Percentiles rank a stretch among this genome's conserved stretches.
These are phyloP conservation scores for Sindora glabra DNA, from an alignment of 306 rosid species.

Conservation along the genomic window DNA sequence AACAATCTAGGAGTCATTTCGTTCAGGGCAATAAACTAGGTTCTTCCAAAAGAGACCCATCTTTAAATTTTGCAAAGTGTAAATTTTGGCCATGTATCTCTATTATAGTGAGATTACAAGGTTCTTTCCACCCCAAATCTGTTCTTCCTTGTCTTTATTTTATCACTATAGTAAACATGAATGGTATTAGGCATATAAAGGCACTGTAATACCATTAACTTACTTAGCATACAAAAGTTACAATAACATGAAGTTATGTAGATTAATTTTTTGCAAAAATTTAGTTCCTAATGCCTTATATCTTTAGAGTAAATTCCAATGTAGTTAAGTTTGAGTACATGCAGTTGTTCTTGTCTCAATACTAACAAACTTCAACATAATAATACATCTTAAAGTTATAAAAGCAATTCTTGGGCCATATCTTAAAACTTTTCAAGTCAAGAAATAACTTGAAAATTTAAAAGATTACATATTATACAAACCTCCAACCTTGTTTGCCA, in stretches of 20 bases:
- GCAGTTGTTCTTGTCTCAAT: no score
- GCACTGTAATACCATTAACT: neutral
- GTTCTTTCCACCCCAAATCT: constrained; percentile 68
- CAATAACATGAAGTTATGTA: no score
- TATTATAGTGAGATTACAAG: constrained; percentile 83
- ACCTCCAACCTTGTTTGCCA: constrained; percentile 84
- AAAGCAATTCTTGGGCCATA: no score
- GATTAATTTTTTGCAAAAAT: no score
- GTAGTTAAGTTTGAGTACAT: no score
- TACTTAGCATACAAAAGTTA: no score
- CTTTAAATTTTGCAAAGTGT: constrained; percentile 62
- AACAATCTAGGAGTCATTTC: constrained; percentile 84
- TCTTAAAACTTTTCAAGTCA: no score
- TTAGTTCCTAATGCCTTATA: no score
- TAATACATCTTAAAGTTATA: no score
- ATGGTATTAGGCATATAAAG: constrained; percentile 64
- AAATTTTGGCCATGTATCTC: constrained; percentile 86
- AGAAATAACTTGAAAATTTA: neutral
- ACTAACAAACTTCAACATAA: no score
- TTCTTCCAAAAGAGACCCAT: constrained; percentile 84
- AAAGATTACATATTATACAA: constrained; percentile 5
- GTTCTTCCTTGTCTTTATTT: constrained; percentile 85
- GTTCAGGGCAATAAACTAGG: constrained; percentile 82
- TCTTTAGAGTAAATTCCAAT: no score
- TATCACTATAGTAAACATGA: constrained; percentile 97